Conservation (phyloP, 2,329 filamentous ascomycete species). For the Neofusicoccum ribis region DNA sequence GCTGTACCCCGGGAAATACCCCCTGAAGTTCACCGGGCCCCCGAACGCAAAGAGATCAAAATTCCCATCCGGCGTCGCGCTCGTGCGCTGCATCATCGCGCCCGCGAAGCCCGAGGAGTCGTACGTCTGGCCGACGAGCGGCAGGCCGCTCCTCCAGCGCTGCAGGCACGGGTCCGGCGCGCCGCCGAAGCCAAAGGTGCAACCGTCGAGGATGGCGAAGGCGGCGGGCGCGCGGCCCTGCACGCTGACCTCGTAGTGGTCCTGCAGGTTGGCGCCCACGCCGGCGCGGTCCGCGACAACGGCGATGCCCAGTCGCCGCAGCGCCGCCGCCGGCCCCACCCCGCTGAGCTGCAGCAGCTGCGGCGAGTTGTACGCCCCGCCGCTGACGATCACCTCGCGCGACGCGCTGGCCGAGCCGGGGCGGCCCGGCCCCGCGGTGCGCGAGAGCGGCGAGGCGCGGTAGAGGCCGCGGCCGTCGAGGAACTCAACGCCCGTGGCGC, state of each 20-base stretch:
- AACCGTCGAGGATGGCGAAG: slow-evolving; percentile 30
- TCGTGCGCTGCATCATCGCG: no score
- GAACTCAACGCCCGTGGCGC: slow-evolving; percentile 47
- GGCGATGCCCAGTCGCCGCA: slow-evolving; percentile 55
- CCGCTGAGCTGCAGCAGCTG: slow-evolving; percentile 66
- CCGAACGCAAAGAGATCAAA: no score
- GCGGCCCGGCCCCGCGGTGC: slow-evolving; percentile 32
- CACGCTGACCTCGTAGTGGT: slow-evolving; percentile 59
- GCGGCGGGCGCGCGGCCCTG: slow-evolving; percentile 39
- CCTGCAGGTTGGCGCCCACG: slow-evolving; percentile 65
- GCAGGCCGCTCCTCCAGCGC: slow-evolving; percentile 40
- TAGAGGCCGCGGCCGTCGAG: slow-evolving; percentile 42
- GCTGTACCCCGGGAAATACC: no score
- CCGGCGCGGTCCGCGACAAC: slow-evolving; percentile 58
- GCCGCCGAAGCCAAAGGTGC: slow-evolving; percentile 22
- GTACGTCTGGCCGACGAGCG: no score
- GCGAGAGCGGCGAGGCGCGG: slow-evolving; percentile 35
- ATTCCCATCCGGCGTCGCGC: no score
- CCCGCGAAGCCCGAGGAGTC: no score
- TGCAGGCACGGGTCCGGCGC: slow-evolving; percentile 43
- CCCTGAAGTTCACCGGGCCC: no score
- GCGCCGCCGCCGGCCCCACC: slow-evolving; percentile 57
- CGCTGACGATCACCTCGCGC: slow-evolving; percentile 48
- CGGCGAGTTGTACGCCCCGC: slow-evolving; percentile 62
- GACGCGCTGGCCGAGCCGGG: slow-evolving; percentile 44